A percentile compares a stretch with the other conserved stretches of the same genome.
Evolutionary conservation across 1,284 basidiomycete genomes (phyloP).

Genomic region (Cryptococcus depauperatus): DNA sequence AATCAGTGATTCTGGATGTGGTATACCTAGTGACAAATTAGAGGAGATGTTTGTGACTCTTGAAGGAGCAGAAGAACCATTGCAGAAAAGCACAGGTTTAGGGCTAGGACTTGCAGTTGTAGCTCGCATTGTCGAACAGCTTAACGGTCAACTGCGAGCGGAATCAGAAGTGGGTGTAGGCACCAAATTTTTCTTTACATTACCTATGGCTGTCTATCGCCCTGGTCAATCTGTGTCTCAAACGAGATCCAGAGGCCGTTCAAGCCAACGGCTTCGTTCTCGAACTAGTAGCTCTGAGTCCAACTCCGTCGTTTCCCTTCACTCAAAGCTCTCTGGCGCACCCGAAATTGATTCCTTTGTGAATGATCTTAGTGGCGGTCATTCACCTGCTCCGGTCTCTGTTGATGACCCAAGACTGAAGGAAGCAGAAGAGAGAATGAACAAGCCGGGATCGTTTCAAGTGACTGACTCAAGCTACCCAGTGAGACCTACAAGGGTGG

Average conservation of each 20-base stretch:
- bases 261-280: constrained; percentile 2
- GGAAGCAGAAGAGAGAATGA: constrained; percentile 35
- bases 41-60: constrained; percentile 80
- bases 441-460: constrained; percentile 34
- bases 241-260: background rate
- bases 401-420: constrained; percentile 41
- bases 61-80: constrained; percentile 64
- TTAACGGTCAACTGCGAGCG: constrained; percentile 69
- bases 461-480: constrained; percentile 44
- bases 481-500: constrained; percentile 40
- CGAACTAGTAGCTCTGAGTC: constrained; percentile 14
- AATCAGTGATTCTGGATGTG: constrained; percentile 69
- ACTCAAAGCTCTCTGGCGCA: constrained; percentile 14
- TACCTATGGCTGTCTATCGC: constrained; percentile 26
- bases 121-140: constrained; percentile 71
- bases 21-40: constrained; percentile 63
- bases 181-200: constrained; percentile 54
- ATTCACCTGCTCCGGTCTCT: constrained; percentile 34
- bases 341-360: constrained; percentile 60
- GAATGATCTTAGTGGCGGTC: constrained; percentile 50
- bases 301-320: constrained; percentile 13
- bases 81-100: constrained; percentile 29
- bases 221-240: background rate
- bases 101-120: constrained; percentile 73
- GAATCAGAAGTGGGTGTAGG: constrained; percentile 63